These are phyloP conservation scores for Penicillium sp. DNA, from an alignment of 2,329 filamentous ascomycete species.

Conservation along the genomic window DNA sequence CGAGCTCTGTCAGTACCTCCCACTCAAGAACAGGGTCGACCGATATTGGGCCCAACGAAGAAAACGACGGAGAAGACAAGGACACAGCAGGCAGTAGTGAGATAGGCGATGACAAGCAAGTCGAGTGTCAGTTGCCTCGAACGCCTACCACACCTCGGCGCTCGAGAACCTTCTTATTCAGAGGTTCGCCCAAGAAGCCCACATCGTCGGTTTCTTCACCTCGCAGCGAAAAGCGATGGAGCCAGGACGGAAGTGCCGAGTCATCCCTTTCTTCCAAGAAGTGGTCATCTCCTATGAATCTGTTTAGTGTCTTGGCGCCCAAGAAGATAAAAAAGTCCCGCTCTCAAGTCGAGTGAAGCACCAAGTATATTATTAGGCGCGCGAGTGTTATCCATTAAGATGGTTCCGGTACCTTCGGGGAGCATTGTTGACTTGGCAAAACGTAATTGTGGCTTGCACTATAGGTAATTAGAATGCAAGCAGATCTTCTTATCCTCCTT, in stretches of 20 bases:
- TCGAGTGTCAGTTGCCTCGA: constrained; percentile 14
- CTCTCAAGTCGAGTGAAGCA: constrained; percentile 3
- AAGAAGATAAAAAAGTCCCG: constrained; percentile 15
- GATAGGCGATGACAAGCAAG: constrained; percentile 11
- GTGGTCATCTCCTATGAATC: constrained; percentile 18
- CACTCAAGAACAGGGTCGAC: constrained; percentile 15
- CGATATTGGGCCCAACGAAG: constrained; percentile 6
- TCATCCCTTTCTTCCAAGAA: constrained; percentile 19
- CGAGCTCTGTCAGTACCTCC: constrained; percentile 53
- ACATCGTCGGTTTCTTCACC: constrained; percentile 11
- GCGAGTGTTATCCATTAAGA: neutral
- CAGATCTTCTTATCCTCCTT: neutral
- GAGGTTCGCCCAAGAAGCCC: constrained; percentile 9
- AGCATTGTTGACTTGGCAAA: constrained; percentile 13
- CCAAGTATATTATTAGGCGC: neutral
- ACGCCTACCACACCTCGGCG: constrained; percentile 16
- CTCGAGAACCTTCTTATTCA: constrained; percentile 17
- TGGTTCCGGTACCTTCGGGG: neutral
- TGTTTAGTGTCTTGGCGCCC: constrained; percentile 21
- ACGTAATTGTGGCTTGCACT: constrained; percentile 12
- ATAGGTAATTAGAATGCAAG: constrained; percentile 11
- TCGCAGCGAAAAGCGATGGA: constrained; percentile 16
- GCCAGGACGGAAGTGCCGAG: constrained; percentile 15
- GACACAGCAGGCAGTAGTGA: constrained; percentile 10
- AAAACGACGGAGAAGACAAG: constrained; percentile 18